A percentile compares a stretch with the other conserved stretches of the same genome.
Conservation (phyloP, 805 yeast species). For the Wickerhamiella qilinensis region DNA sequence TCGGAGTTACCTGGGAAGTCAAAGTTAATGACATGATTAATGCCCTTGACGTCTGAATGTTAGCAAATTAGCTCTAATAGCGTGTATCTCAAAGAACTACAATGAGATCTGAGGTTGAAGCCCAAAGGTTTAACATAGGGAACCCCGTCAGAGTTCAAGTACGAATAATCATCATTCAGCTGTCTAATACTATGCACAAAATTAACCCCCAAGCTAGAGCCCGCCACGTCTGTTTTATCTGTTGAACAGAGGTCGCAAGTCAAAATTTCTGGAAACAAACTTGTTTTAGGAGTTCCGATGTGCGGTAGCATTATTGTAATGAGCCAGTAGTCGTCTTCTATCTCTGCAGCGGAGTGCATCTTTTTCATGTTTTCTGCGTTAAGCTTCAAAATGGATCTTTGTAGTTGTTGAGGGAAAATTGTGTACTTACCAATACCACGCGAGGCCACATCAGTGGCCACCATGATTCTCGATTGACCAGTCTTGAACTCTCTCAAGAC, state of each 20-base stretch:
- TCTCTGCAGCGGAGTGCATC: not conserved
- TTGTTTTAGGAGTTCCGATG: not conserved
- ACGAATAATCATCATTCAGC: not conserved
- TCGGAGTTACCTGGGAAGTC: slow-evolving; percentile 81
- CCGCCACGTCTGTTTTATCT: not conserved
- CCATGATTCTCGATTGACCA: slow-evolving; percentile 93
- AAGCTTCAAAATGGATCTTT: no score
- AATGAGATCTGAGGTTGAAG: no score
- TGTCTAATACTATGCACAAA: slow-evolving; percentile 2
- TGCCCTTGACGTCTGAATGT: slow-evolving; percentile 89
- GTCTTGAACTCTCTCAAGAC: slow-evolving; percentile 81
- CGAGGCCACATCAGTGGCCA: slow-evolving; percentile 98
- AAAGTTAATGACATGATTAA: slow-evolving; percentile 81
- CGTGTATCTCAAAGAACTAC: not conserved
- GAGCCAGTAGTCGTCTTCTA: not conserved
- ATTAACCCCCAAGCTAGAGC: not conserved
- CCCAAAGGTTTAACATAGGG: not conserved
- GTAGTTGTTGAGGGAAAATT: no score
- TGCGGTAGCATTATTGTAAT: not conserved
- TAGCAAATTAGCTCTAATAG: no score
- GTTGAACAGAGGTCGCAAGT: not conserved
- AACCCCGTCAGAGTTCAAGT: not conserved
- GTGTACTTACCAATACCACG: slow-evolving; percentile 86
- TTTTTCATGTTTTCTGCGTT: not conserved
- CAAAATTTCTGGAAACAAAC: not conserved